These are phyloP conservation scores for Penicillium occitanis DNA, from an alignment of 2,329 filamentous ascomycete species.

Conservation along the genomic window DNA sequence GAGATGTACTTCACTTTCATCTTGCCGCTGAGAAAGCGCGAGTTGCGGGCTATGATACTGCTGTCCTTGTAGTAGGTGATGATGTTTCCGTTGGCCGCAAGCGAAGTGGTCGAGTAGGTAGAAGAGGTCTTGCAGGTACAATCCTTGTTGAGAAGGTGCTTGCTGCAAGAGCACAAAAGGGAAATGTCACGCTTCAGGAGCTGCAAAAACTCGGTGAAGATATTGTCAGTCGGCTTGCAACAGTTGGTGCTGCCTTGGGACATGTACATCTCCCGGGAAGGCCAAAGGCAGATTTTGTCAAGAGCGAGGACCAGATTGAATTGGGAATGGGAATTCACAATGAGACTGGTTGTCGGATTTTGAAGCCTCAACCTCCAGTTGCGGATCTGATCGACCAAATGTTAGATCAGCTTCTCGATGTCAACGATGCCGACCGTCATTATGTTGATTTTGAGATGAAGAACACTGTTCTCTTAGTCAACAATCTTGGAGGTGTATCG, in stretches of 20 bases:
- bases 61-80: not conserved
- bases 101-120: not conserved
- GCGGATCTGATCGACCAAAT: not conserved
- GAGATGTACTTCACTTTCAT: not conserved
- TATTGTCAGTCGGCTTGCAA: not conserved
- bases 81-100: not conserved
- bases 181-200: not conserved
- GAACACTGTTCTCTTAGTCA: not conserved
- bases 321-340: not conserved
- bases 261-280: not conserved
- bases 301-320: not conserved
- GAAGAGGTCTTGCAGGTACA: not conserved
- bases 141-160: not conserved
- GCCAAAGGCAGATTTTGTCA: not conserved
- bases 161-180: not conserved
- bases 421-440: not conserved
- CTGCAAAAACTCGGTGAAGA: not conserved
- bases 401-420: conserved; percentile 19
- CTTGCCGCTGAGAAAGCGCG: not conserved
- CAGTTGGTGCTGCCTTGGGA: not conserved
- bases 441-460: not conserved
- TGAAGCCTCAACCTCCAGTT: conserved; percentile 23
- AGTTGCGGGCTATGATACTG: not conserved
- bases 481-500: not conserved
- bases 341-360: not conserved